Evolutionary conservation across 768 basidiomycete genomes (phyloP).

Genomic region (Leucosporidium scottii): DNA sequence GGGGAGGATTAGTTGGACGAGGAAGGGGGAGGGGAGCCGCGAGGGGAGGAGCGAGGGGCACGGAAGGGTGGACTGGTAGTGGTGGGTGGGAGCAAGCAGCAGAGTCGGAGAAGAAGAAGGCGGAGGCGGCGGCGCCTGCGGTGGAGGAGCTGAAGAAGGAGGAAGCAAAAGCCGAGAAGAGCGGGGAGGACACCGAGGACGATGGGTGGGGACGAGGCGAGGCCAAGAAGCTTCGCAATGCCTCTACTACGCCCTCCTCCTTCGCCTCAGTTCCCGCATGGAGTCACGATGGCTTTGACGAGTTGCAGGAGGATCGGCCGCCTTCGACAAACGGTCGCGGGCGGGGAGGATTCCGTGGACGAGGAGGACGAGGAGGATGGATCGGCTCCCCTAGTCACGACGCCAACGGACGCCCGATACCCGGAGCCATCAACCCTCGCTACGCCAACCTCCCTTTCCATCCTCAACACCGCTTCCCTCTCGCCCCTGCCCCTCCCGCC

Average conservation of each 20-base stretch:
- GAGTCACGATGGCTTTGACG: conserved; percentile 83
- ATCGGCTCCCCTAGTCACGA: neutral
- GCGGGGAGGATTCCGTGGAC: neutral
- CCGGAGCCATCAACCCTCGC: conserved; percentile 27
- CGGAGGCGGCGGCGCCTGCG: conserved; percentile 51
- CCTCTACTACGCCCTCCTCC: neutral
- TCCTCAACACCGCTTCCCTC: conserved; percentile 27
- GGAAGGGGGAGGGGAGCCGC: conserved; percentile 11
- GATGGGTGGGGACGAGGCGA: conserved; percentile 24
- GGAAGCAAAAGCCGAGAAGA: neutral
- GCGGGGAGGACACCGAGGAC: neutral
- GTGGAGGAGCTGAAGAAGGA: conserved; percentile 39
- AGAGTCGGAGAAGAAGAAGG: conserved; percentile 54
- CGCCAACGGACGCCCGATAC: conserved; percentile 4
- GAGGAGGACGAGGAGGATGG: neutral
- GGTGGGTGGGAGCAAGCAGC: conserved; percentile 33
- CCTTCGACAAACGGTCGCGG: neutral
- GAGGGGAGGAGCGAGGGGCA: neutral
- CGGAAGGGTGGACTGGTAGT: conserved; percentile 27
- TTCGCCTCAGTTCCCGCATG: conserved; percentile 52
- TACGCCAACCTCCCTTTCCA: conserved; percentile 31
- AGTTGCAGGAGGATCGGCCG: conserved; percentile 46
- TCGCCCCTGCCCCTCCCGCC: conserved; percentile 2
- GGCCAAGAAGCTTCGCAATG: conserved; percentile 14
- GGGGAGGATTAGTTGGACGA: conserved; percentile 37